phyloP scores from a whole-genome alignment of 1,284 basidiomycete species.

The Apiotrichum akiyoshidainum region DNA sequence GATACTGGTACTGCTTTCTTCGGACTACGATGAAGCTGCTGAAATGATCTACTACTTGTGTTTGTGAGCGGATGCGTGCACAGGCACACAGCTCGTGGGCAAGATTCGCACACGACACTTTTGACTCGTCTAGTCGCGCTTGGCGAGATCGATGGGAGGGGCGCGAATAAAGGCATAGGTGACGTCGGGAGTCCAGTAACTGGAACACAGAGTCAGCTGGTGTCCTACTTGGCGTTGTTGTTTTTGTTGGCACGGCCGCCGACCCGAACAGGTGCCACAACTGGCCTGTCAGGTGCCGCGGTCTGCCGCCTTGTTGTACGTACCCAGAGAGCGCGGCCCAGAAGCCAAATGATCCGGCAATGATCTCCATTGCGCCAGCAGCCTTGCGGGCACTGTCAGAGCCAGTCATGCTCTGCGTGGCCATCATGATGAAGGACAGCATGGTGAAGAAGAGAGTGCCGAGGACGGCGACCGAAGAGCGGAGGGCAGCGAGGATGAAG shows the following conservation, averaged over 20 bases:
- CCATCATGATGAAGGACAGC: constrained; percentile 13
- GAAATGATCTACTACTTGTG: too few relatives aligned
- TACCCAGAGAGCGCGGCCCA: constrained; percentile 20
- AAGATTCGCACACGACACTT: too few relatives aligned
- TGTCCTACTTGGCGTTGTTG: not conserved
- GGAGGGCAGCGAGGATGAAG: constrained; percentile 20
- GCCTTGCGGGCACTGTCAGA: constrained; percentile 1
- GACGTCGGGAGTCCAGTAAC: constrained; percentile 22
- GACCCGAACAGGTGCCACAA: too few relatives aligned
- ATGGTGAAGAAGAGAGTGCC: constrained; percentile 14
- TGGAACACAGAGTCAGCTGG: not conserved
- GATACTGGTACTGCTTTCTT: too few relatives aligned
- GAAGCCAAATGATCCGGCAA: constrained; percentile 13
- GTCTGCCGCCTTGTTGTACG: not conserved
- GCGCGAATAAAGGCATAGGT: constrained; percentile 10
- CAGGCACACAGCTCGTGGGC: not conserved
- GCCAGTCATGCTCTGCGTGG: constrained; percentile 6
- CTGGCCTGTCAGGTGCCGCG: too few relatives aligned
- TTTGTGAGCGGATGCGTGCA: not conserved
- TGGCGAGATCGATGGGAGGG: constrained; percentile 9
- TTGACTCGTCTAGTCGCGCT: constrained; percentile 1
- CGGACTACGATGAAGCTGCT: too few relatives aligned
- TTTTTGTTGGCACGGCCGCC: too few relatives aligned
- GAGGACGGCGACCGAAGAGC: constrained; percentile 22
- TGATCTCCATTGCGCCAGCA: constrained; percentile 14